Base-by-base conservation (phyloP, 2,329 filamentous ascomycete genomes). In the Colletotrichum gloeosporioides region DNA sequence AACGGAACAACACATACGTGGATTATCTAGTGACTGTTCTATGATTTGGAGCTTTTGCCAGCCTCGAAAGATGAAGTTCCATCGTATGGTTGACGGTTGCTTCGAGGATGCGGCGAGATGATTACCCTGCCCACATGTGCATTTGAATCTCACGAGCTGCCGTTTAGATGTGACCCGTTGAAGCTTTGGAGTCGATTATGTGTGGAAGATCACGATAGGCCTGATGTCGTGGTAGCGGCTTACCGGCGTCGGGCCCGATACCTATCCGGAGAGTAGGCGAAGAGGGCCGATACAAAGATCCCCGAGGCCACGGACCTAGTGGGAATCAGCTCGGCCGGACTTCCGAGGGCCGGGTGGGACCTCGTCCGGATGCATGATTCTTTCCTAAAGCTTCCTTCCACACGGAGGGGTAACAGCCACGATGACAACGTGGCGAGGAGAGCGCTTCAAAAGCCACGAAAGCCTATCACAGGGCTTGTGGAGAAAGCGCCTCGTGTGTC, bases 51-150 rank as follows among this genome's bases (percentile, higher is more conserved):
- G 44, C 18, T 22, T 53, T 0, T 8, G n/a, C n/a, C 44, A 22
- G 4, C 16, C 0, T 4, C 44, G n/a, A 22, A 53, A 22, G n/a
- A 53, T 22, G n/a, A 6, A 53, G 2, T 3, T 22, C 12, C 0
- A 6, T 22, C 6, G 4, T 53, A 10, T 22, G n/a, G 6, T 53
- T 22, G n/a, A n/a, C 9, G 44, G 6, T 22, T 53, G 2, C 13
- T 4, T 10, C 2, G 44, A 49, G n/a, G n/a, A 22, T 22, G 44
- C 44, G n/a, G n/a, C 44, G 16, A 22, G 2, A 53, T 22, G n/a
- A 22, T 13, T 12, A 2, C 44, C n/a, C 44, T 13, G 10, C 0
- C 5, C 10, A 53, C n/a, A 13, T 22, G n/a, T 13, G 44, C 44
- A 22, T 22, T 22, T 22, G n/a, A 53, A 13, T 22, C 10, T 13